Evolutionary conservation across 2,329 filamentous ascomycete genomes (phyloP).

Genomic region (Ceratocystis lukuohia): DNA sequence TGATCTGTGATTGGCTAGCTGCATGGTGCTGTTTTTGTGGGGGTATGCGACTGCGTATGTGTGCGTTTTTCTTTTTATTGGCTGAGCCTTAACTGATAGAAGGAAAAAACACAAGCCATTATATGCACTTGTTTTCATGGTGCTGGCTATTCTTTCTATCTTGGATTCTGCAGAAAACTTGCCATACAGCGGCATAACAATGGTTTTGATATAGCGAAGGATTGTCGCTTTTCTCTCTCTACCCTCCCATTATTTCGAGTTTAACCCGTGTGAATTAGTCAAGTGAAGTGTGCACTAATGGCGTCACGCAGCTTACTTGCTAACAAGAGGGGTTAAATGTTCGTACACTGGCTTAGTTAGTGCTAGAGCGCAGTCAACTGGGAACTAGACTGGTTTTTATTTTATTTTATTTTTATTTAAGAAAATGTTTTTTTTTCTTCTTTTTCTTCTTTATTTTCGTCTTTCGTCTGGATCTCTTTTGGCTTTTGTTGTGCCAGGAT

Average conservation of each 20-base stretch:
- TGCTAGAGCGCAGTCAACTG: no score
- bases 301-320: background rate
- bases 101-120: no score
- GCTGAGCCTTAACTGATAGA: no score
- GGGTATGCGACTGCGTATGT: background rate
- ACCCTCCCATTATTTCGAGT: no score
- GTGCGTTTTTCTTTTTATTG: background rate
- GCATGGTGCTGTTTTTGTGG: background rate
- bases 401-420: background rate
- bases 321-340: background rate
- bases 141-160: no score
- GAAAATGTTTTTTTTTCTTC: background rate
- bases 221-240: no score
- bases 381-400: background rate
- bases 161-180: no score
- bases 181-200: no score
- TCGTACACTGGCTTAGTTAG: no score
- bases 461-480: no score
- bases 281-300: background rate
- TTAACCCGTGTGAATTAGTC: background rate
- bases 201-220: no score
- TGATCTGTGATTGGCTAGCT: background rate
- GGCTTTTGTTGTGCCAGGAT: background rate
- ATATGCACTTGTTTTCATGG: no score
- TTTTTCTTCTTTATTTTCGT: background rate